A percentile compares a stretch with the other conserved stretches of the same genome.
Evolutionary conservation across 2,329 filamentous ascomycete genomes (phyloP).

Genomic region (Chaetothyriales sp.): DNA sequence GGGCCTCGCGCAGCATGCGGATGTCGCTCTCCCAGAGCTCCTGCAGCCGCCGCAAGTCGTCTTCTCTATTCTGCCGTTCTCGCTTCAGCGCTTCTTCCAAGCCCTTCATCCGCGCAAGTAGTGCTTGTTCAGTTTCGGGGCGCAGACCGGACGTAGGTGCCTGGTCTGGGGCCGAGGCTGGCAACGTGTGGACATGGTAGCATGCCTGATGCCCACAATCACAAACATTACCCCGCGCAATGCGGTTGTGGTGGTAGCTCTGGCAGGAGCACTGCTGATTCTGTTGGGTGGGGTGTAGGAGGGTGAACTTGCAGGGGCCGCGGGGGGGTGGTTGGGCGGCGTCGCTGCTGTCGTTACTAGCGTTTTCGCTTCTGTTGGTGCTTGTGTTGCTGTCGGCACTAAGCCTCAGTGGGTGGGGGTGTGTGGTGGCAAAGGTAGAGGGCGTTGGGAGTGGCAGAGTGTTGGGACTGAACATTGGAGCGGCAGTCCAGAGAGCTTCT

Average conservation of each 20-base stretch:
- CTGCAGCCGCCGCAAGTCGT: constrained; percentile 16
- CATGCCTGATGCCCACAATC: constrained; percentile 35
- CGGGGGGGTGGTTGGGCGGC: constrained; percentile 16
- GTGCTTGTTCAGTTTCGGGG: constrained; percentile 7
- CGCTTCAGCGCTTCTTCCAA: constrained; percentile 18
- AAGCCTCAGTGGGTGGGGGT: constrained; percentile 15
- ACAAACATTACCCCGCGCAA: constrained; percentile 27
- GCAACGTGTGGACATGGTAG: constrained; percentile 22
- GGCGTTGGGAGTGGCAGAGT: constrained; percentile 11
- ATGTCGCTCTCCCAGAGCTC: constrained; percentile 19
- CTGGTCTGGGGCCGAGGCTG: constrained; percentile 3
- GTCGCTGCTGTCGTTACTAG: too few relatives aligned
- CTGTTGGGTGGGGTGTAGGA: constrained; percentile 16
- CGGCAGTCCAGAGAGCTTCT: constrained; percentile 1
- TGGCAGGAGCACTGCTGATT: constrained; percentile 30
- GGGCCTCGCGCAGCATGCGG: constrained; percentile 19
- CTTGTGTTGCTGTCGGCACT: constrained; percentile 5
- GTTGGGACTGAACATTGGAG: constrained; percentile 18
- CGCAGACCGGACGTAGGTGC: constrained; percentile 3
- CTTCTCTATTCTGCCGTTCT: constrained; percentile 16
- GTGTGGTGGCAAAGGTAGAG: constrained; percentile 8
- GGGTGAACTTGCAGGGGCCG: constrained; percentile 21
- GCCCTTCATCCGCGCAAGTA: constrained; percentile 17
- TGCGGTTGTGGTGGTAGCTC: constrained; percentile 24
- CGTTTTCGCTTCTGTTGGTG: too few relatives aligned